Conservation (phyloP, 2,329 filamentous ascomycete species). For the Epichloe baconii region DNA sequence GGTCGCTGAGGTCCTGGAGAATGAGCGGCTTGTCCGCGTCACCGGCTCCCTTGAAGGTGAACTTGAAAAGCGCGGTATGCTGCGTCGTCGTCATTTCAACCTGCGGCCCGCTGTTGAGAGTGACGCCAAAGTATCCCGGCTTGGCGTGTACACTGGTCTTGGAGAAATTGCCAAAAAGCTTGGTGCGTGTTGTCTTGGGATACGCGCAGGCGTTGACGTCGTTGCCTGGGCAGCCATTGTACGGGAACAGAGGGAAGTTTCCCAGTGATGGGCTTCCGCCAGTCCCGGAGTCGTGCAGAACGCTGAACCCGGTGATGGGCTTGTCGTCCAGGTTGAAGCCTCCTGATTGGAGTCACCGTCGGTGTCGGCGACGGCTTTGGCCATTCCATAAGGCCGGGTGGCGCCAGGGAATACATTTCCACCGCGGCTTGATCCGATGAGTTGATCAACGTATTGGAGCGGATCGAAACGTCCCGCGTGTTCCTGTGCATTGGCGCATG, state of each 20-base stretch:
- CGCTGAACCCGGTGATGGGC: constrained; percentile 40
- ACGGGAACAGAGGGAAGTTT: constrained; percentile 61
- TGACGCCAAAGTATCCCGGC: constrained; percentile 54
- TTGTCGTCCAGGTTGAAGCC: constrained; percentile 40
- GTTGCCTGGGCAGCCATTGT: constrained; percentile 46
- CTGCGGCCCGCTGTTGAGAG: constrained; percentile 40
- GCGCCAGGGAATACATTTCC: constrained; percentile 33
- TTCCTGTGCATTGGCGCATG: background rate
- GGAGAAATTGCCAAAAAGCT: constrained; percentile 30
- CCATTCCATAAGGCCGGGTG: constrained; percentile 34
- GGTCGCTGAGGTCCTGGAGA: constrained; percentile 51
- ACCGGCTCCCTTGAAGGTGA: constrained; percentile 40
- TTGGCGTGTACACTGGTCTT: constrained; percentile 39
- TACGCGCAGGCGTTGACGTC: constrained; percentile 50
- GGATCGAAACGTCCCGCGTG: constrained; percentile 7
- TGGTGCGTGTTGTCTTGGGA: constrained; percentile 30
- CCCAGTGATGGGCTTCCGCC: constrained; percentile 50
- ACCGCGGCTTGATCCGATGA: constrained; percentile 20
- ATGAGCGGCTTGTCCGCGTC: constrained; percentile 40
- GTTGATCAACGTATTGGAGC: constrained; percentile 20
- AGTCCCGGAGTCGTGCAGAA: constrained; percentile 46
- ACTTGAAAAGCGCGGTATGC: constrained; percentile 52
- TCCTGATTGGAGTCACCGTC: constrained; percentile 28
- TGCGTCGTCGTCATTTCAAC: constrained; percentile 57
- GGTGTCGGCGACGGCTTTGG: constrained; percentile 41